Evolutionary conservation across 768 basidiomycete species (phyloP), one percentile per base, ranked within the genome.

Genomic region (Leccinellum luteum): DNA sequence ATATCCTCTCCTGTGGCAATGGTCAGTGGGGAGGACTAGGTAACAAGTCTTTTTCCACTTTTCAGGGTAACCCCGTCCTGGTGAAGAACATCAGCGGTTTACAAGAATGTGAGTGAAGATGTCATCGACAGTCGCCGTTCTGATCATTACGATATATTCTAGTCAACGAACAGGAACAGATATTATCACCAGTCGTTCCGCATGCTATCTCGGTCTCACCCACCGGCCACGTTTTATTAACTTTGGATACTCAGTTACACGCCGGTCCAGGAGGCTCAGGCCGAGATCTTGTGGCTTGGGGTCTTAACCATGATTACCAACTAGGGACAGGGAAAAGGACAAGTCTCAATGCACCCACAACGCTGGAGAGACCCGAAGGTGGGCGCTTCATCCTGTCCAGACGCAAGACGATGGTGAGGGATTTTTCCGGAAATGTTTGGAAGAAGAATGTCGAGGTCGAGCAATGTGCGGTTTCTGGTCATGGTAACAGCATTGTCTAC

Each of bases 11-110:
- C 58, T 88, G 87, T 64, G 92, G 93, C 3, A 90, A 91, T 66
- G 94, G 93, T 1, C 86, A 91, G 66, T 89, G 81, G 71, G 92
- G 94, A 15, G 88, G 87, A 15, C 77, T 92, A 12, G 90, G 89
- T 3, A 89, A 82, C 50, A 81, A 81, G 55, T 57, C 73, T 12
- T 66, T 81, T 74, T 89, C 82, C 64, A 91, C 81, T 56, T 85
- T 85, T 0, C 89, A 90, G 65, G 80, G 85, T 45, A 76, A 76
- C 34, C 94, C 92, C 3, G 76, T 83, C 1, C 85, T 85, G 55
- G 87, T 89, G 3, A 93, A 86, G 73, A 85, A 83, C 45, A 78
- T 96, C 56, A 93, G 91, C 66, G 91, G 92, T 12, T 75, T 96
- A 25, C 74, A 81, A n/a, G 92, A 95, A 80, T 96, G 92, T 92